Evolutionary conservation across 106 monocot genomes (phyloP).

Genomic region (Narthecium ossifragum): DNA sequence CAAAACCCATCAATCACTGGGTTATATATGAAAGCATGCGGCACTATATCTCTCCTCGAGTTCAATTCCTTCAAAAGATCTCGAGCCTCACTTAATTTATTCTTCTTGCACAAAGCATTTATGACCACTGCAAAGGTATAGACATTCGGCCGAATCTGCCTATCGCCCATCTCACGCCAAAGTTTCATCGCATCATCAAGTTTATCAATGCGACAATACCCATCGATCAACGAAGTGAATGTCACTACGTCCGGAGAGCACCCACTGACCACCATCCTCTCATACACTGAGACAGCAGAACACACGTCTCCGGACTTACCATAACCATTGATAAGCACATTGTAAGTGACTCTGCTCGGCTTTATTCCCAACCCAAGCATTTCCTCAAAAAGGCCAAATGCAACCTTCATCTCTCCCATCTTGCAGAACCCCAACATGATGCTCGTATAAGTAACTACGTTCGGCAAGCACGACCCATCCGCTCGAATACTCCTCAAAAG

Average conservation of each 20-base stretch:
- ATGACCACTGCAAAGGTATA: conserved; percentile 64
- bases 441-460: conserved; percentile 56
- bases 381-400: conserved; percentile 39
- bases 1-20: conserved; percentile 77
- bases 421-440: conserved; percentile 57
- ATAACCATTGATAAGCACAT: conserved; percentile 82
- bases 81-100: conserved; percentile 49
- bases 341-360: conserved; percentile 62
- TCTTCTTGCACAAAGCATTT: conserved; percentile 64
- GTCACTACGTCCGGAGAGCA: conserved; percentile 70
- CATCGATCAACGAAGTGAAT: conserved; percentile 77
- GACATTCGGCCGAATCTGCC: conserved; percentile 41
- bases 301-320: conserved; percentile 47
- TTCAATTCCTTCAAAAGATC: conserved; percentile 41
- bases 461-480: conserved; percentile 23
- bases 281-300: conserved; percentile 33
- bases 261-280: conserved; percentile 40
- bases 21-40: conserved; percentile 59
- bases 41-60: conserved; percentile 36
- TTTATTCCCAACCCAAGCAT: conserved; percentile 48
- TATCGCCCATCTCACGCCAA: conserved; percentile 49
- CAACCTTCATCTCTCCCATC: conserved; percentile 53
- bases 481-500: conserved; percentile 27
- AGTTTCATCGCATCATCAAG: conserved; percentile 51
- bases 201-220: conserved; percentile 41